Percentiles rank a stretch among this genome's conserved stretches.
phyloP scores from a whole-genome alignment of 306 rosid genomes.

The Cucumis melo region DNA sequence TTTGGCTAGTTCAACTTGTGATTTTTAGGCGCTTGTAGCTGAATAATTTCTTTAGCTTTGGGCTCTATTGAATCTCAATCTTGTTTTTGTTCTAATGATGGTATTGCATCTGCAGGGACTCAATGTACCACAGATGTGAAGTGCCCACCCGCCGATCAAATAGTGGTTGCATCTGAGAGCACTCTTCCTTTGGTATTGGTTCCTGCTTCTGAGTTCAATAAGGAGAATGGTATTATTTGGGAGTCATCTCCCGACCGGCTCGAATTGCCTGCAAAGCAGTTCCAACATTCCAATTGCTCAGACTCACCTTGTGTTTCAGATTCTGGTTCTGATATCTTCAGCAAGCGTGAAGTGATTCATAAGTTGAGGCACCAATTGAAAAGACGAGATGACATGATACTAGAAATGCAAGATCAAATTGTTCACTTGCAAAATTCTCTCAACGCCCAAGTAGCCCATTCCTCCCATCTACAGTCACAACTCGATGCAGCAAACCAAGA shows the following conservation, averaged over 20 bases:
- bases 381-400: slow-evolving; percentile 87
- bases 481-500: slow-evolving; percentile 67
- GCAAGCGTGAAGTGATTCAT: slow-evolving; percentile 85
- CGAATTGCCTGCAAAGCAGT: slow-evolving; percentile 68
- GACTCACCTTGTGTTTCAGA: slow-evolving; percentile 94
- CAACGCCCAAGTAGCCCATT: slow-evolving; percentile 49
- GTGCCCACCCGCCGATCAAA: slow-evolving; percentile 48
- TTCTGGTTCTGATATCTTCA: slow-evolving; percentile 86
- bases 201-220: slow-evolving; percentile 56
- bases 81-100: neutral
- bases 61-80: neutral
- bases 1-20: neutral
- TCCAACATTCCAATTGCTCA: slow-evolving; percentile 77
- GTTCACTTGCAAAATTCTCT: slow-evolving; percentile 64
- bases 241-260: slow-evolving; percentile 78
- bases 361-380: slow-evolving; percentile 86
- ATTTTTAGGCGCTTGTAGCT: neutral
- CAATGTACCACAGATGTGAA: slow-evolving; percentile 40
- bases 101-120: slow-evolving; percentile 25
- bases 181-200: slow-evolving; percentile 72
- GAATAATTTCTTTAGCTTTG: neutral
- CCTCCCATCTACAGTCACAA: slow-evolving; percentile 69
- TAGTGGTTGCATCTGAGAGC: slow-evolving; percentile 39
- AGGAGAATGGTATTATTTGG: slow-evolving; percentile 76
- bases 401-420: slow-evolving; percentile 97